Percentiles rank a stretch among this genome's conserved stretches.
These are phyloP conservation scores for Eruca vesicaria DNA, from an alignment of 441 rosid species.

Conservation along the genomic window DNA sequence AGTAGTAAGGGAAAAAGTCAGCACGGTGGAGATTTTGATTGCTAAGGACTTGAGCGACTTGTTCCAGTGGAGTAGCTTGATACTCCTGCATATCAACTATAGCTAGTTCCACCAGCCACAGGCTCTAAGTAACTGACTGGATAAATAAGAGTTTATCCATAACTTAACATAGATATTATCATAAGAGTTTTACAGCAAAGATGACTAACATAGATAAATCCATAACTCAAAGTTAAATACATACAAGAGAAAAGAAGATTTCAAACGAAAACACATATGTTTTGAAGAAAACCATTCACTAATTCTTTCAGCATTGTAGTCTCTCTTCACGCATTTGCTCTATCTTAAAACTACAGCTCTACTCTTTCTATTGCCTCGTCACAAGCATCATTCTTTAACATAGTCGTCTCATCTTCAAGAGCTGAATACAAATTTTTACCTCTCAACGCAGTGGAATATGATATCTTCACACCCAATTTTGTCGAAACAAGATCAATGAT, in stretches of 20 bases:
- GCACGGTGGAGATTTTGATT: slow-evolving; percentile 49
- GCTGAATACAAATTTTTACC: not conserved
- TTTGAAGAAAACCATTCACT: not conserved
- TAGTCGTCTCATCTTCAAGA: not conserved
- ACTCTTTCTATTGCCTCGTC: too few relatives aligned
- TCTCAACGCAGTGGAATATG: not conserved
- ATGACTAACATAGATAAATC: not conserved
- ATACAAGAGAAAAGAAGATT: not conserved
- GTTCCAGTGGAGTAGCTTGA: slow-evolving; percentile 93
- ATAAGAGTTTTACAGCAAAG: not conserved
- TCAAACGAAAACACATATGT: not conserved
- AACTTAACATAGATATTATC: not conserved
- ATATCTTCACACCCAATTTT: not conserved
- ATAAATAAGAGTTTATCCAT: too few relatives aligned
- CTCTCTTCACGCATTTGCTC: too few relatives aligned
- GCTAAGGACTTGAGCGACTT: slow-evolving; percentile 91
- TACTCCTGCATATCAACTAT: slow-evolving; percentile 90
- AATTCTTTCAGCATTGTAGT: not conserved
- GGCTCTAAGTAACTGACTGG: slow-evolving; percentile 55
- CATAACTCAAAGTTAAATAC: not conserved
- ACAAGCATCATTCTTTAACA: not conserved
- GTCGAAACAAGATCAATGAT: not conserved
- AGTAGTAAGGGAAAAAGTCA: too few relatives aligned
- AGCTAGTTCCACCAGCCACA: slow-evolving; percentile 73
- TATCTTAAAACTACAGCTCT: not conserved